Evolutionary conservation across 257 asterid genomes (phyloP).

Genomic region (Solanum peruvianum): DNA sequence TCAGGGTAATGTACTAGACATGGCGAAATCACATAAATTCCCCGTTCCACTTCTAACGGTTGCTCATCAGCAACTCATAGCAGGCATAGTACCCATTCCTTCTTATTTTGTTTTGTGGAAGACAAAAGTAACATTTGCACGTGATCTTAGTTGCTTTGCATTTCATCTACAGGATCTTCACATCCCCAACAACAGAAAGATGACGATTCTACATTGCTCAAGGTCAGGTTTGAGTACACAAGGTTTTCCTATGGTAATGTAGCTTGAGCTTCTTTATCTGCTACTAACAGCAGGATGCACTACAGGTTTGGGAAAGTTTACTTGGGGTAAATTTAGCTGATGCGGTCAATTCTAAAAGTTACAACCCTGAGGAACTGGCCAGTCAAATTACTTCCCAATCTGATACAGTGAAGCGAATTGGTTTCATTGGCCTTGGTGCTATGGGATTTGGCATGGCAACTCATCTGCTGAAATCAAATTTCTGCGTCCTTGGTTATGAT

Average conservation of each 20-base stretch:
- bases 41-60: slow-evolving; percentile 74
- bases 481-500: slow-evolving; percentile 71
- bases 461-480: slow-evolving; percentile 75
- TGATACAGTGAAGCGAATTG: slow-evolving; percentile 50
- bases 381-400: slow-evolving; percentile 43
- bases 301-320: slow-evolving; percentile 80
- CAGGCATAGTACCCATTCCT: slow-evolving; percentile 40
- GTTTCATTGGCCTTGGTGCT: slow-evolving; percentile 97
- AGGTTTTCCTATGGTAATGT: not conserved
- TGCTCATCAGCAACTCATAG: slow-evolving; percentile 89
- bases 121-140: not conserved
- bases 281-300: slow-evolving; percentile 6
- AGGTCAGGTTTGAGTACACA: slow-evolving; percentile 26
- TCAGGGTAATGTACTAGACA: slow-evolving; percentile 63
- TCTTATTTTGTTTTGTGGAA: not conserved
- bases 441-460: slow-evolving; percentile 99
- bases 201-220: slow-evolving; percentile 39
- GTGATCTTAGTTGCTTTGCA: slow-evolving; percentile 1
- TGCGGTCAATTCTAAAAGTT: slow-evolving; percentile 52
- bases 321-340: slow-evolving; percentile 58
- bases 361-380: slow-evolving; percentile 75
- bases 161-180: slow-evolving; percentile 39
- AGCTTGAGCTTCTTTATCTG: not conserved
- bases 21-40: slow-evolving; percentile 58
- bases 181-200: slow-evolving; percentile 27